A percentile compares a stretch with the other conserved stretches of the same genome.
These are phyloP conservation scores for Glebionis coronaria DNA, from an alignment of 129 eudicot species.

Conservation along the genomic window DNA sequence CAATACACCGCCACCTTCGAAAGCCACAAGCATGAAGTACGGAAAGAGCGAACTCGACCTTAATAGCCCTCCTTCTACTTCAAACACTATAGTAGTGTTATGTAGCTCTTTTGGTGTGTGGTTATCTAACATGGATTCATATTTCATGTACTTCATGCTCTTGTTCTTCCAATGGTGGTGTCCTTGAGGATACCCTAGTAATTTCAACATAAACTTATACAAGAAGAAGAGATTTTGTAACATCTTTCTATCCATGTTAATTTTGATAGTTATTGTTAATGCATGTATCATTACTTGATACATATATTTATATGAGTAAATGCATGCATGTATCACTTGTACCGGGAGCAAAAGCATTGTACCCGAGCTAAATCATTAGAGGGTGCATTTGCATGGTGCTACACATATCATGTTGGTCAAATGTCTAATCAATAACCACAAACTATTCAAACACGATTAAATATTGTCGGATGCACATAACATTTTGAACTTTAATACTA, in stretches of 20 bases:
- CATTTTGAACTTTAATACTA: no score
- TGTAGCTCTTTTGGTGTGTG: slow-evolving; percentile 26
- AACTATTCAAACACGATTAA: no score
- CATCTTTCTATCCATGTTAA: slow-evolving; percentile 29
- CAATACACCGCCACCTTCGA: slow-evolving; percentile 56
- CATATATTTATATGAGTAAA: slow-evolving; percentile 22
- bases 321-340: slow-evolving; percentile 2
- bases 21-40: slow-evolving; percentile 73
- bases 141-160: slow-evolving; percentile 25
- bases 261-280: slow-evolving; percentile 7
- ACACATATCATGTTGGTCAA: slow-evolving; percentile 12
- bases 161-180: slow-evolving; percentile 27
- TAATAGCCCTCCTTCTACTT: slow-evolving; percentile 44
- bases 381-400: slow-evolving; percentile 15
- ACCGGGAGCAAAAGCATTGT: slow-evolving; percentile 9
- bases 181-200: slow-evolving; percentile 31
- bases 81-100: slow-evolving; percentile 28
- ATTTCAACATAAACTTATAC: slow-evolving; percentile 29
- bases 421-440: slow-evolving; percentile 21
- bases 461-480: no score
- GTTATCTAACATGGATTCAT: slow-evolving; percentile 27
- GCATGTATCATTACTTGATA: slow-evolving; percentile 1
- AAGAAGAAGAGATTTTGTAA: slow-evolving; percentile 24
- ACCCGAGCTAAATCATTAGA: slow-evolving; percentile 7
- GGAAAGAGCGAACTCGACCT: slow-evolving; percentile 52